Evolutionary conservation across 257 asterid species (phyloP), one percentile per base, ranked within the genome.

Genomic region (Lycium ferocissimum): DNA sequence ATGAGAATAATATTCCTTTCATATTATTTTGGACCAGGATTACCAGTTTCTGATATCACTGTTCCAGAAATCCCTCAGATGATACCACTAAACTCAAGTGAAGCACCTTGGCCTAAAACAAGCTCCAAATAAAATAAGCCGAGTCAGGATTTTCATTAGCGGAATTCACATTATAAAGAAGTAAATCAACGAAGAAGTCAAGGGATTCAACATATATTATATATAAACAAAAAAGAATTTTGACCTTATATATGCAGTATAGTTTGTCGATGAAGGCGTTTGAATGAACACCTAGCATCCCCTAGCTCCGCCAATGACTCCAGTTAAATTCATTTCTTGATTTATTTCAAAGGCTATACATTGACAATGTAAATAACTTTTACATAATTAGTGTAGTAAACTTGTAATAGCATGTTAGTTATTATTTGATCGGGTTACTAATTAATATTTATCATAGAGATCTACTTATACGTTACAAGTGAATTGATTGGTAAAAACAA

Each of bases 1-100:
- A 80, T 84, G 63, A 22, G 35, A 56, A 71, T 18, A 59, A 69
- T 72, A 83, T 51, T 61, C 86, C 84, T 54, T 26, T 40, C 6
- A 8, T 18, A 9, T 66, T 54, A 70, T 65, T 79, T 65, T 69
- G 58, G 40, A 76, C 17, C 62, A 37, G 72, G 40, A 83, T 69
- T 70, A 6, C n/a, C 59, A 51, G 17, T 33, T 37, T 47, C 15
- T 14, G 63, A 62, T 62, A 62, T 62, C 38, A 22, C 15, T 57
- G 13, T 79, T 37, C 58, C 57, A 58, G 22, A 53, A 59, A 38
- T 53, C 7, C 70, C 54, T 26, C 56, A 45, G 43, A 75, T 47
- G 14, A 17, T 33, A 43, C 33, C 7, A 61, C 51, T 53, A 20
- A 20, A 79, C 53, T 85, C 53, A 38, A 20, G 37, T 79, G 73